Evolutionary conservation across 352 stramenopile genomes (phyloP), one percentile per base, ranked within the genome.

Genomic region (Globisporangium splendens): DNA sequence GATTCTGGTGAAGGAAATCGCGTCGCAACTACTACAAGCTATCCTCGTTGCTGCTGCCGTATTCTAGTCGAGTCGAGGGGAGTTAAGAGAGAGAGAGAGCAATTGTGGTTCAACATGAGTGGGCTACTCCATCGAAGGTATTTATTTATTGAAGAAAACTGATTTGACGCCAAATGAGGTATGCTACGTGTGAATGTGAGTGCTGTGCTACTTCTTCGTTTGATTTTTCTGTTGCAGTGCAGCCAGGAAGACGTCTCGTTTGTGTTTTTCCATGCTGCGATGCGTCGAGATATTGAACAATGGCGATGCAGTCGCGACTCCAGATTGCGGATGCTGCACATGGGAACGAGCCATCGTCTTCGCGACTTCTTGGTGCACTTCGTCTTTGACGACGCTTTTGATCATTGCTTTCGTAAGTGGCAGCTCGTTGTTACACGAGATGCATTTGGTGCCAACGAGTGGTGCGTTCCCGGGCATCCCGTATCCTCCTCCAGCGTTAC

Each of bases 1-100:
- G 79, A 95, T 96, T 48, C 65, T 96, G 49, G 86, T 96, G 28
- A 89, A 91, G 53, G 85, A 96, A 56, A 95, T 95, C 57, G 88
- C 88, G 31, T 95, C 84, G 1, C 83, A 95, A 58, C 60, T 96
- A 41, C 73, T 94, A 11, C 80, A 93, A 65, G 74, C 80, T 13
- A 93, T 93, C 64, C 64, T 91, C 20, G 80, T 91, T n/a, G 75
- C 82, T 21, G 83, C 82, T 0, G 70, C 68, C 12, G 79, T 91
- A 10, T 87, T 81, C 62, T 81, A 66, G 58, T 38, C 8, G 3
- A 48, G 46, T 20, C 3, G n/a, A 33, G 12, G 8, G 28, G 8
- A 14, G 28, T n/a, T 22, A 21, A 56, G 22, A 22, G 13, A 38
- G 20, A 57, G 24, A 18, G 11, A 3, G 24, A 59, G 31, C 6